Conservation (phyloP, 2,329 filamentous ascomycete species). For the Claviceps sp. region DNA sequence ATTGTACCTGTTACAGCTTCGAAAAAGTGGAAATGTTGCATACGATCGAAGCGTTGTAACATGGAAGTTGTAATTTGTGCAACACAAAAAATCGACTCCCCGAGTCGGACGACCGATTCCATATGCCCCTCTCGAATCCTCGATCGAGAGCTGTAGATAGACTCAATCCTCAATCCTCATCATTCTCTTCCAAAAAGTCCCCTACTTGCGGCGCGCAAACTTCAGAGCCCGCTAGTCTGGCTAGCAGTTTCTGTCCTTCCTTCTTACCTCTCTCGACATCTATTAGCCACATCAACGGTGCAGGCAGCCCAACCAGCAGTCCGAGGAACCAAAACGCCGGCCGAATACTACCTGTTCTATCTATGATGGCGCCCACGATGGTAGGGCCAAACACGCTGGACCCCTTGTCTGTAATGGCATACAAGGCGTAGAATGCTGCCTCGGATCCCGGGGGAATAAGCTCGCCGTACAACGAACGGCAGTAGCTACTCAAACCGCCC, state of each 20-base stretch:
- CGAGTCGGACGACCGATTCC: no score
- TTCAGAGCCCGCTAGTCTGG: constrained; percentile 42
- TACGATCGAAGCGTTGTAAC: no score
- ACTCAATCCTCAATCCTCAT: constrained; percentile 16
- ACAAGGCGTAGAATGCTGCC: constrained; percentile 90
- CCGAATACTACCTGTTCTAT: constrained; percentile 65
- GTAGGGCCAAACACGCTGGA: constrained; percentile 87
- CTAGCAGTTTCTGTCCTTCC: constrained; percentile 52
- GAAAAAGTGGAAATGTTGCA: no score
- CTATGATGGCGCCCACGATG: constrained; percentile 86
- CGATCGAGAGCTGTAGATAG: background rate
- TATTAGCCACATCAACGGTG: constrained; percentile 73
- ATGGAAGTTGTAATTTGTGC: no score
- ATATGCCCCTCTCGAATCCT: no score
- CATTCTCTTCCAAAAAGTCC: constrained; percentile 1
- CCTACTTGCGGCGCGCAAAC: constrained; percentile 9
- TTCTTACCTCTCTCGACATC: constrained; percentile 66
- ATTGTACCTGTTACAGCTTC: no score
- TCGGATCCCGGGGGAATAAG: constrained; percentile 89
- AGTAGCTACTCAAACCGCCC: constrained; percentile 85
- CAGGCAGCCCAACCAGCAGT: constrained; percentile 67
- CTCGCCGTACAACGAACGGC: constrained; percentile 82
- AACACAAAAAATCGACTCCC: background rate
- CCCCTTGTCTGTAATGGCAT: constrained; percentile 95
- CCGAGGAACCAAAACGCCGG: constrained; percentile 90